phyloP scores from a whole-genome alignment of 805 yeast species.

The Sungouiozyma intestinalis region DNA sequence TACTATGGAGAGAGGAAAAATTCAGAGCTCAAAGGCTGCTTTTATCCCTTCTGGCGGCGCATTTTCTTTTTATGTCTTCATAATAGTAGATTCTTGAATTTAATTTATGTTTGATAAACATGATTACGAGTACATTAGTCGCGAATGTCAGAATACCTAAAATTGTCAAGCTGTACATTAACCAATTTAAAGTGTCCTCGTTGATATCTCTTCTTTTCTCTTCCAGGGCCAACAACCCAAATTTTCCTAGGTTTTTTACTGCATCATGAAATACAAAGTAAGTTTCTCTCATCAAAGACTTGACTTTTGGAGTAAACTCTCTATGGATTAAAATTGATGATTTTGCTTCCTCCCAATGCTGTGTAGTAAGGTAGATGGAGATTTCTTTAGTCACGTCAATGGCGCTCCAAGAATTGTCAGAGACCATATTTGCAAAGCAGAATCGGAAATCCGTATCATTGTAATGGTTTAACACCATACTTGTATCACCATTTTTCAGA shows the following conservation, averaged over 20 bases:
- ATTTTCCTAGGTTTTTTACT: not conserved
- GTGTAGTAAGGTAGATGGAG: constrained; percentile 11
- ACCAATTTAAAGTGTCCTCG: constrained; percentile 8
- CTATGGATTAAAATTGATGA: not conserved
- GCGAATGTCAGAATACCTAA: constrained; percentile 4
- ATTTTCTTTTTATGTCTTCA: not conserved
- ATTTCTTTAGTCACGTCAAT: constrained; percentile 17
- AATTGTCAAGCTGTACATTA: constrained; percentile 6
- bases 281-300: not conserved
- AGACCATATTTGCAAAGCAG: constrained; percentile 25
- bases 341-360: constrained; percentile 1
- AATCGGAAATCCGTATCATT: constrained; percentile 10
- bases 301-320: not conserved
- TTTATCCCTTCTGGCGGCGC: not conserved
- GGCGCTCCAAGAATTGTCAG: constrained; percentile 30
- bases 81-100: not conserved
- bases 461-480: constrained; percentile 7
- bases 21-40: too few relatives aligned
- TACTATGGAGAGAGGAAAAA: too few relatives aligned
- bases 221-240: not conserved
- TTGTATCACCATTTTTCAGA: constrained; percentile 11
- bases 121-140: constrained; percentile 1
- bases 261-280: not conserved
- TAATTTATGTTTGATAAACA: constrained; percentile 1
- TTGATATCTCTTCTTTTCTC: constrained; percentile 4